Evolutionary conservation across 805 yeast genomes (phyloP).

Genomic region (Huiozyma naganishii): DNA sequence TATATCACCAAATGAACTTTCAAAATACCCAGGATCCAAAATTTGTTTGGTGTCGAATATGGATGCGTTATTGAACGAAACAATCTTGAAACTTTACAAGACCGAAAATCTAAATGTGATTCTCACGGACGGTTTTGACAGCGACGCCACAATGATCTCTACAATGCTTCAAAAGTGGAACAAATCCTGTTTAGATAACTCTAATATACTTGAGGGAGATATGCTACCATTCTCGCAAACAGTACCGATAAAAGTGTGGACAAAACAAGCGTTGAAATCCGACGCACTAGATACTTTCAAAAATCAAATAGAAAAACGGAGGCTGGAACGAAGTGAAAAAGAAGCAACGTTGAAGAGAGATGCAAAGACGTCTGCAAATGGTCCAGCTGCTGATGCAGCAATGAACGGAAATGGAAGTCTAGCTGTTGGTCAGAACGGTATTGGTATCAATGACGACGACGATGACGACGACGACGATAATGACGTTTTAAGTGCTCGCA

Average conservation of each 20-base stretch:
- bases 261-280: constrained; percentile 42
- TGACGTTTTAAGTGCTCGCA: constrained; percentile 15
- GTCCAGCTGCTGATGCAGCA: neutral
- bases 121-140: constrained; percentile 36
- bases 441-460: constrained; percentile 12
- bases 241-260: constrained; percentile 25
- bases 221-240: constrained; percentile 44
- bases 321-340: constrained; percentile 30
- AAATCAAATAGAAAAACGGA: constrained; percentile 34
- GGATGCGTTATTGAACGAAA: constrained; percentile 51
- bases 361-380: constrained; percentile 14
- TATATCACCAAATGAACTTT: constrained; percentile 45
- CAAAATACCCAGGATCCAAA: constrained; percentile 53
- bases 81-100: constrained; percentile 44
- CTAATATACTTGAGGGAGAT: constrained; percentile 44
- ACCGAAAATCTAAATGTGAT: constrained; percentile 61
- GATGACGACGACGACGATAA: constrained; percentile 26
- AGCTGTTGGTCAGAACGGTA: neutral
- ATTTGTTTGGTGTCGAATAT: constrained; percentile 65
- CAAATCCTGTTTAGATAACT: constrained; percentile 29
- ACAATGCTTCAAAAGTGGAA: constrained; percentile 37
- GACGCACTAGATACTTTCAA: constrained; percentile 41
- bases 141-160: constrained; percentile 2
- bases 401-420: neutral
- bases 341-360: constrained; percentile 26